phyloP scores from a whole-genome alignment of 345 rosid species.

The Anacardium occidentale region DNA sequence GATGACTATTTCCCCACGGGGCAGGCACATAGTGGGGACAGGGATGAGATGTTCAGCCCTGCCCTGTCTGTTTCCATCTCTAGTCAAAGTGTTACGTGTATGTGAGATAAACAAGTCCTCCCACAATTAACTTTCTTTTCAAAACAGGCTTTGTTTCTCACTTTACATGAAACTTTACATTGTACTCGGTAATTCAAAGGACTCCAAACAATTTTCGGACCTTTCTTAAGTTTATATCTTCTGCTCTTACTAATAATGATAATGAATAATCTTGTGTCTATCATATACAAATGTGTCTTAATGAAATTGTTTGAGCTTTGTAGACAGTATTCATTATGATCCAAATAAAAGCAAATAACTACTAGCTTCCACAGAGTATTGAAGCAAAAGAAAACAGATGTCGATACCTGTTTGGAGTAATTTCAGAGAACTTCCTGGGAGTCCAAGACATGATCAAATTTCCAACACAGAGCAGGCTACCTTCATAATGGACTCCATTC shows the following conservation, averaged over 20 bases:
- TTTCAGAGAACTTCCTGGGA: slow-evolving; percentile 63
- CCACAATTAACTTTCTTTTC: too few species aligned
- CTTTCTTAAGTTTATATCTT: too few species aligned
- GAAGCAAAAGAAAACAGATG: not conserved
- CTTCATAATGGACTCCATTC: slow-evolving; percentile 73
- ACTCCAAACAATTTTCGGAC: not conserved
- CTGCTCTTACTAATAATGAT: too few species aligned
- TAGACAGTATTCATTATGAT: not conserved
- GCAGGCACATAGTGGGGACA: too few species aligned
- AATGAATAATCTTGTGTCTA: not conserved
- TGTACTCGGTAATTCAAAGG: not conserved
- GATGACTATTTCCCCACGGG: too few species aligned
- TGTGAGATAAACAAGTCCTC: too few species aligned
- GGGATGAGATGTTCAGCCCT: too few species aligned
- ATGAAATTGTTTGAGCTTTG: not conserved
- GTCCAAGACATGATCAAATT: slow-evolving; percentile 82
- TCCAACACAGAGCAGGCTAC: slow-evolving; percentile 88
- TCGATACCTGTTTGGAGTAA: slow-evolving; percentile 70
- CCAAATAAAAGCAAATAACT: not conserved
- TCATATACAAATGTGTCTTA: not conserved
- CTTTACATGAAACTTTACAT: not conserved
- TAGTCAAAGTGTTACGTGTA: too few species aligned
- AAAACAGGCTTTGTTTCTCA: too few species aligned
- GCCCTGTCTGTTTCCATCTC: too few species aligned
- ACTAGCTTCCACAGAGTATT: not conserved